Percentiles rank a stretch among this genome's conserved stretches.
Conservation (phyloP, 257 asterid species). For the Vinca minor region DNA sequence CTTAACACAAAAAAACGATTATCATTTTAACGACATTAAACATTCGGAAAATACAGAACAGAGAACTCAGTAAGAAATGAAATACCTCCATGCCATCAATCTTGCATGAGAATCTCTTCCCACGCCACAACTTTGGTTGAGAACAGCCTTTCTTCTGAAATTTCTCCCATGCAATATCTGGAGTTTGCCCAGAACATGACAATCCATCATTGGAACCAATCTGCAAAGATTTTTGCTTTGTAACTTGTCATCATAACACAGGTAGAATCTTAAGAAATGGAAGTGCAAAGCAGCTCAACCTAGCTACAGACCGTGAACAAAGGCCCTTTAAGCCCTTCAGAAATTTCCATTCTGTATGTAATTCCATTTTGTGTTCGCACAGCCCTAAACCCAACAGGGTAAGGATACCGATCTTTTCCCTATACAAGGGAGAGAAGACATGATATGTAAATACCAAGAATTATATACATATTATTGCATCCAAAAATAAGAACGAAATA, state of each 20-base stretch:
- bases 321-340: constrained; percentile 87
- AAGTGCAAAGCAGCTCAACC: constrained; percentile 9
- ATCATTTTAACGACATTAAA: background rate
- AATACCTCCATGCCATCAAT: constrained; percentile 80
- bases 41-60: background rate
- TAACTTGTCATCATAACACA: constrained; percentile 3
- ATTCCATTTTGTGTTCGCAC: constrained; percentile 62
- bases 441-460: constrained; percentile 5
- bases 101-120: constrained; percentile 81
- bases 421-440: constrained; percentile 28
- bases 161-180: constrained; percentile 77
- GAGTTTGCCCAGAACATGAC: constrained; percentile 76
- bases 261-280: background rate
- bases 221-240: constrained; percentile 28
- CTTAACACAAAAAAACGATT: background rate
- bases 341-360: constrained; percentile 70
- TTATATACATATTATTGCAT: background rate
- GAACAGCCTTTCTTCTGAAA: constrained; percentile 75
- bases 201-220: constrained; percentile 70
- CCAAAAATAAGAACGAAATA: background rate
- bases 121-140: constrained; percentile 51
- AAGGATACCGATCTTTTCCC: constrained; percentile 97
- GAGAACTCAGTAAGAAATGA: constrained; percentile 3
- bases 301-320: constrained; percentile 54
- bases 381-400: constrained; percentile 83